These are phyloP conservation scores for Aethionema arabicum DNA, from an alignment of 345 rosid species.

Conservation along the genomic window DNA sequence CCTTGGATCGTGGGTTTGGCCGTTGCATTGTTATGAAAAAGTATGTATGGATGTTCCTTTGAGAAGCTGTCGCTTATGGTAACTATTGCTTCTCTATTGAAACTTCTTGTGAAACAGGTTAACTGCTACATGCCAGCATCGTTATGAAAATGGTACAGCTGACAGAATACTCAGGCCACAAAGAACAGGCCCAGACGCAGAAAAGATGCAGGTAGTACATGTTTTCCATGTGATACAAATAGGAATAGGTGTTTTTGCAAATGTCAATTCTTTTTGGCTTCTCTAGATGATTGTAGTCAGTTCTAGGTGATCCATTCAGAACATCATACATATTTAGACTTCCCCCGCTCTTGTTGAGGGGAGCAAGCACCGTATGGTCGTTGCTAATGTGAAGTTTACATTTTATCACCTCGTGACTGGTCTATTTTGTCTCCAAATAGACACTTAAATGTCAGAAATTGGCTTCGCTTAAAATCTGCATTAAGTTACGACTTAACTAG, in stretches of 20 bases:
- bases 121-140: constrained; percentile 46
- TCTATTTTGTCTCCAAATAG: neutral
- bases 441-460: neutral
- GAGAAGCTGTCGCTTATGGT: constrained; percentile 9
- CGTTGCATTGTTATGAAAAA: constrained; percentile 94
- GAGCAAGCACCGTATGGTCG: constrained; percentile 8
- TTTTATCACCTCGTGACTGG: neutral
- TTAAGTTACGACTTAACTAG: neutral
- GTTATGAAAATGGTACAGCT: constrained; percentile 43
- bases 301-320: constrained; percentile 1
- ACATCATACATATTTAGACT: neutral
- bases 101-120: constrained; percentile 44
- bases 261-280: neutral
- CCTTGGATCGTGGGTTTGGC: constrained; percentile 97
- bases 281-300: constrained; percentile 15
- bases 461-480: constrained; percentile 1
- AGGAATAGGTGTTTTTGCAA: constrained; percentile 3
- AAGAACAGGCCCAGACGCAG: constrained; percentile 56
- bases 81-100: constrained; percentile 20
- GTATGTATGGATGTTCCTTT: constrained; percentile 40
- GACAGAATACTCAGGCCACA: constrained; percentile 78
- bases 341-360: neutral
- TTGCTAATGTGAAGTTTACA: neutral
- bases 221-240: constrained; percentile 12
- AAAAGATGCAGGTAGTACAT: constrained; percentile 69